Evolutionary conservation across 768 basidiomycete species (phyloP).

Genomic region (Kwoniella newhampshirensis): DNA sequence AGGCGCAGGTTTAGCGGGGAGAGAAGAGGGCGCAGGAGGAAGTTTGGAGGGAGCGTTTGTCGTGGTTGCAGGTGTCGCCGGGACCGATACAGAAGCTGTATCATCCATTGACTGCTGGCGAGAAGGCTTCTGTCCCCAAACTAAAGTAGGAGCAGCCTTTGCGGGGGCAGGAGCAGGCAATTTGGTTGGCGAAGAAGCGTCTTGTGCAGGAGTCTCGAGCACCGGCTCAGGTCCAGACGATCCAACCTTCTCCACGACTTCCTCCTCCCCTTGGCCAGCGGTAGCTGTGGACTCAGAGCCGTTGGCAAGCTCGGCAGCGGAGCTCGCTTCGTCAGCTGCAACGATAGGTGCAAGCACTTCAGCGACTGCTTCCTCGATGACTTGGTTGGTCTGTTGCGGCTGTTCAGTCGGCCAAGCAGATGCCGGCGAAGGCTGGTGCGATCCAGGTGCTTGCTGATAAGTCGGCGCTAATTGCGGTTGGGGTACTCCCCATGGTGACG

Average conservation of each 20-base stretch:
- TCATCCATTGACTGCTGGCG: too few species aligned
- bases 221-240: conserved; percentile 13
- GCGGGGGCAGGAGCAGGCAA: conserved; percentile 36
- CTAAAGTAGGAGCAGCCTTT: conserved; percentile 30
- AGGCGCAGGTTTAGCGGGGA: conserved; percentile 32
- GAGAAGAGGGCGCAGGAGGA: conserved; percentile 33
- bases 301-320: neutral
- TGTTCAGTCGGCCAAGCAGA: conserved; percentile 24
- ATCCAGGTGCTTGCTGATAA: conserved; percentile 10
- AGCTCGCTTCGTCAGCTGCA: conserved; percentile 4
- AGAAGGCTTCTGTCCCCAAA: conserved; percentile 31
- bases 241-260: conserved; percentile 1
- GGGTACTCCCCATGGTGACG: conserved; percentile 41
- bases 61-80: conserved; percentile 61
- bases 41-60: conserved; percentile 20
- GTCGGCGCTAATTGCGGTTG: conserved; percentile 20
- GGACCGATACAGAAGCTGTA: too few species aligned
- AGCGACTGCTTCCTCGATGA: conserved; percentile 16
- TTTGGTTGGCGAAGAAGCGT: conserved; percentile 40
- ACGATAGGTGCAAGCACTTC: conserved; percentile 19
- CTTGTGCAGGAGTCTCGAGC: conserved; percentile 20
- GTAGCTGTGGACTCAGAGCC: neutral
- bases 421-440: conserved; percentile 17
- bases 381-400: conserved; percentile 22
- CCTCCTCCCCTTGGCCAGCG: neutral